Evolutionary conservation across 768 basidiomycete species (phyloP), one percentile per base, ranked within the genome.

Genomic region (Lentinula boryana): DNA sequence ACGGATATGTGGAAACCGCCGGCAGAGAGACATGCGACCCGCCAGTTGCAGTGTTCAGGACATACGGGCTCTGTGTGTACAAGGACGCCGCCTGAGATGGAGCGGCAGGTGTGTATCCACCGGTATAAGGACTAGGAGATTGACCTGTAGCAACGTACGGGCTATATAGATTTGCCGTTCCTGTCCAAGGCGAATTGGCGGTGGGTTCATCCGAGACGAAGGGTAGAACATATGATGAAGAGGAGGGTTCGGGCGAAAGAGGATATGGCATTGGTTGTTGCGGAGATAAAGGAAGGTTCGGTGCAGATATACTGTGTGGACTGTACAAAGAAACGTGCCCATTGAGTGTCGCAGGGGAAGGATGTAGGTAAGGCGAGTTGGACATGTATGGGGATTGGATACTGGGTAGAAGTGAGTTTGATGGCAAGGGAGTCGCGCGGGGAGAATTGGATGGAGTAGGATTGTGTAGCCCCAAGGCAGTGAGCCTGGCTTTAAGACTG

Each of bases 51-150:
- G 55, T 36, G 53, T 23, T 40, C 55, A 43, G 8, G 5, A 56
- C 40, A 36, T 58, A 58, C 44, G 57, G 57, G 36, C 44, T 58
- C 27, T 33, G 48, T 10, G 57, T 10, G 23, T 58, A 58, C 21
- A 57, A 23, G 4, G 56, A 56, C 27, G 56, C 40, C 36, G 55
- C 52, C 2, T 33, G 56, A 46, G 35, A 13, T 13, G 21, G 32
- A 43, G n/a, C 27, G 2, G 21, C 27, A 6, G 21, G 53, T 15
- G 53, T 21, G 36, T 55, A 40, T 23, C 32, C 36, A 15, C 33
- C 36, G 10, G 33, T 40, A 12, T 27, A 49, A 5, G 44, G 31
- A 27, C 33, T 54, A 54, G 55, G 23, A 12, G 41, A 18, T 21
- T 57, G 56, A 1, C 27, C 41, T 3, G 57, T 31, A 27, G 44